Evolutionary conservation across 495 filamentous ascomycete genomes (phyloP), one percentile per base, ranked within the genome.

Genomic region (Aspergillus coremiiformis): DNA sequence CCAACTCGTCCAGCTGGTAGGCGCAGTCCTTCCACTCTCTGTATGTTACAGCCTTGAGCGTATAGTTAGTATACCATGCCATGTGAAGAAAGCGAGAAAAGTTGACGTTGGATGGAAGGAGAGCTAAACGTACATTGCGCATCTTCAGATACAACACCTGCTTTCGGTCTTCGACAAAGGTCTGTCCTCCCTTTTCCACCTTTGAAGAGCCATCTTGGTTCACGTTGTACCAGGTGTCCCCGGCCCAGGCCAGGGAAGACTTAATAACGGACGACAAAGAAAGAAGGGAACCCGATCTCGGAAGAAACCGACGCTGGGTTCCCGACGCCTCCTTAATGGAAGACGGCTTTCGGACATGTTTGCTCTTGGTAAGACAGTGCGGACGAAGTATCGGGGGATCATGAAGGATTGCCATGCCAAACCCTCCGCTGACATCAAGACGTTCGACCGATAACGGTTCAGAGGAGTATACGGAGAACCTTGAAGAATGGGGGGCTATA

Each of bases 1-100:
- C 90, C 32, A 95, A 69, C 4, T 73, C 61, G 65, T 96, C 91
- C 30, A 96, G 73, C 60, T 91, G 86, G n/a, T 68, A 74, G 12
- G 92, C 92, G 79, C 82, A 44, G 59, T 68, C 54, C 23, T 62
- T 60, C 85, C 86, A 91, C 54, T 87, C 80, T 23, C 71, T 69
- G 58, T 81, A 73, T 11, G 76, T 80, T 54, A 76, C 75, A 17
- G 86, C 84, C 83, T 85, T 57, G 10, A 44, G 22, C 27, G 56
- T 9, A 41, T 17, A 20, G 37, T 41, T 41, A 41, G n/a, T 14
- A 41, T 14, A 21, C 17, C 19, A 19, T 20, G n/a, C 37, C 20
- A 10, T 6, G 17, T 21, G 37, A 21, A 21, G n/a, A 21, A 14
- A 14, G 17, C 6, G 37, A n/a, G n/a, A n/a, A 5, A 39, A 39